A percentile compares a stretch with the other conserved stretches of the same genome.
Conservation (phyloP, 2,329 filamentous ascomycete species). For the Capronia coronata region DNA sequence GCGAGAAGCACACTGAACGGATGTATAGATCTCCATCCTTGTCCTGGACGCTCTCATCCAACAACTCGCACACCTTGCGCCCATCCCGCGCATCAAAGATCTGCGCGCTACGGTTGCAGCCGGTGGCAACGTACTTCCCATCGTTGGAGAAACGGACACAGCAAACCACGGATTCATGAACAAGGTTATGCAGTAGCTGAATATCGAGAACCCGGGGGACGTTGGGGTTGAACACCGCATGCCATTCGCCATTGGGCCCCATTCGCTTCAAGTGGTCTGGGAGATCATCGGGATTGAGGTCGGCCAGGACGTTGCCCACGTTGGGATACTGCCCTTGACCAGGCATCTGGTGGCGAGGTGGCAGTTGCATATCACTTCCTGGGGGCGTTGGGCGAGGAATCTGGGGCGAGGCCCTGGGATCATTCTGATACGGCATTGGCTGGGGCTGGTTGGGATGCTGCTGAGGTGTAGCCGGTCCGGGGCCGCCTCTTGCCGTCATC, state of each 20-base stretch:
- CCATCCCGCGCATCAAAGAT: conserved; percentile 91
- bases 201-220: conserved; percentile 87
- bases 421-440: conserved; percentile 60
- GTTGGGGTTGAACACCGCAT: conserved; percentile 90
- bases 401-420: conserved; percentile 75
- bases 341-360: conserved; percentile 34
- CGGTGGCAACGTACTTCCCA: conserved; percentile 91
- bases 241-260: conserved; percentile 70
- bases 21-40: conserved; percentile 93
- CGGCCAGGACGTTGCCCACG: conserved; percentile 67
- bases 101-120: conserved; percentile 97
- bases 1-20: conserved; percentile 95
- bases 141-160: conserved; percentile 96
- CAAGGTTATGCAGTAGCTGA: conserved; percentile 84
- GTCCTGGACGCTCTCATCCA: conserved; percentile 73
- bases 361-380: conserved; percentile 24
- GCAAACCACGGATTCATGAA: conserved; percentile 94
- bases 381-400: conserved; percentile 75
- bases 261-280: conserved; percentile 84
- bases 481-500: conserved; percentile 49
- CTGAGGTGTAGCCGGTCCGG: conserved; percentile 76
- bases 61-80: conserved; percentile 79
- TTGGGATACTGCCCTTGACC: conserved; percentile 48
- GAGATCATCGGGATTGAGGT: conserved; percentile 79
- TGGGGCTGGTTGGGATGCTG: conserved; percentile 68